These are phyloP conservation scores for Eruca vesicaria DNA, from an alignment of 441 rosid species.

Conservation along the genomic window DNA sequence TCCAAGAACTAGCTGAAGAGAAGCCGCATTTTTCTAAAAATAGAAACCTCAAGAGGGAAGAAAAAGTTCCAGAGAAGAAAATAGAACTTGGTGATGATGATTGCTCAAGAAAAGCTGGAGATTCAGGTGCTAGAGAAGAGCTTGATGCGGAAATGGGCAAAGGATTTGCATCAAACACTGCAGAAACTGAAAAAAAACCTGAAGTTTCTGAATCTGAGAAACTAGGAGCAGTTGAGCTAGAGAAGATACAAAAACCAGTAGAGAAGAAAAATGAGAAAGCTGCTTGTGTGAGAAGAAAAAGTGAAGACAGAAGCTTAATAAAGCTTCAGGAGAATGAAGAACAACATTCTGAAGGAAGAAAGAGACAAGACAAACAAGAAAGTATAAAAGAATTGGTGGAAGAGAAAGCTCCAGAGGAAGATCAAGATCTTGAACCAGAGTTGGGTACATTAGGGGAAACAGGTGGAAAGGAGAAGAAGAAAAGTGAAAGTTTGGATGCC, in stretches of 20 bases:
- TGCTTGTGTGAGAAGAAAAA: background rate
- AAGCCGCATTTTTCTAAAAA: background rate
- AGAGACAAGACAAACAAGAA: background rate
- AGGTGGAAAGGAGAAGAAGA: background rate
- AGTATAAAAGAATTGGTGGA: background rate
- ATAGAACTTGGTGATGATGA: slow-evolving; percentile 6
- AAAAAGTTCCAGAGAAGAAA: background rate
- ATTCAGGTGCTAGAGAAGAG: slow-evolving; percentile 1
- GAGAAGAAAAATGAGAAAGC: background rate
- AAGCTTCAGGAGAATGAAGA: slow-evolving; percentile 12
- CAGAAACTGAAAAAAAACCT: slow-evolving; percentile 1
- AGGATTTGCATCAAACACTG: background rate
- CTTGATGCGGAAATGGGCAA: background rate
- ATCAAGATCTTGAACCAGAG: background rate
- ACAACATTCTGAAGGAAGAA: background rate
- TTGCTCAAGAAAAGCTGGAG: background rate
- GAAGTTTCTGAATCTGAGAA: background rate
- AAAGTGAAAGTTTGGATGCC: background rate
- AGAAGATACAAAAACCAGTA: background rate
- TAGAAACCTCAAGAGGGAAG: background rate
- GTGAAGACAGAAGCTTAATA: background rate
- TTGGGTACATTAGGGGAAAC: background rate
- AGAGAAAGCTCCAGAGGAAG: slow-evolving; percentile 25
- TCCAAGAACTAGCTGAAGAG: slow-evolving; percentile 2
- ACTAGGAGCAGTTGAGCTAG: background rate